phyloP scores from a whole-genome alignment of 148 eudicot genomes.

The Talinum fruticosum region DNA sequence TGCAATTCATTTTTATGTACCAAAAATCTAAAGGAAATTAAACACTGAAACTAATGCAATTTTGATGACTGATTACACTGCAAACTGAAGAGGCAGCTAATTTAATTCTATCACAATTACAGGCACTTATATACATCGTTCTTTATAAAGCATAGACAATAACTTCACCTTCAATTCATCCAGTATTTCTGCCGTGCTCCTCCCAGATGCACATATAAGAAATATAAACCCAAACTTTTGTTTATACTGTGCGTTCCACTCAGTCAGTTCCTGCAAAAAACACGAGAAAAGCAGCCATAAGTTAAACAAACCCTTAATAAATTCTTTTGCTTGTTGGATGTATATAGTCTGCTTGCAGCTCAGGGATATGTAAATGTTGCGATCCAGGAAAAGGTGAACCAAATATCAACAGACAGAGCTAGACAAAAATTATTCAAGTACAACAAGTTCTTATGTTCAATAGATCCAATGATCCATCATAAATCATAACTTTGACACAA shows the following conservation, averaged over 20 bases:
- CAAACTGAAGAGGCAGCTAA: not conserved
- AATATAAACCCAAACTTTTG: conserved; percentile 87
- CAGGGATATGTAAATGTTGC: not conserved
- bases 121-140: not conserved
- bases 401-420: not conserved
- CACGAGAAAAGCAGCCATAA: not conserved
- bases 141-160: not conserved
- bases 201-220: conserved; percentile 88
- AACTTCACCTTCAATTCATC: conserved; percentile 70
- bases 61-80: not conserved
- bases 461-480: not conserved
- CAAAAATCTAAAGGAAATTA: too few species aligned
- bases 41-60: too few species aligned
- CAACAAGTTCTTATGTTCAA: not conserved
- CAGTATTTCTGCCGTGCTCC: conserved; percentile 78
- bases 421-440: not conserved
- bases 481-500: not conserved
- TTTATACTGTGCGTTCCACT: conserved; percentile 67
- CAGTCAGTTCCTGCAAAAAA: conserved; percentile 63
- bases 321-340: conserved; percentile 1
- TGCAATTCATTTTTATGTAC: not conserved
- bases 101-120: not conserved
- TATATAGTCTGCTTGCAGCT: not conserved
- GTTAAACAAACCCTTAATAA: not conserved
- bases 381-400: not conserved